A percentile compares a stretch with the other conserved stretches of the same genome.
These are phyloP conservation scores for Globisporangium spinosum DNA, from an alignment of 352 stramenopile genomes.

Conservation along the genomic window DNA sequence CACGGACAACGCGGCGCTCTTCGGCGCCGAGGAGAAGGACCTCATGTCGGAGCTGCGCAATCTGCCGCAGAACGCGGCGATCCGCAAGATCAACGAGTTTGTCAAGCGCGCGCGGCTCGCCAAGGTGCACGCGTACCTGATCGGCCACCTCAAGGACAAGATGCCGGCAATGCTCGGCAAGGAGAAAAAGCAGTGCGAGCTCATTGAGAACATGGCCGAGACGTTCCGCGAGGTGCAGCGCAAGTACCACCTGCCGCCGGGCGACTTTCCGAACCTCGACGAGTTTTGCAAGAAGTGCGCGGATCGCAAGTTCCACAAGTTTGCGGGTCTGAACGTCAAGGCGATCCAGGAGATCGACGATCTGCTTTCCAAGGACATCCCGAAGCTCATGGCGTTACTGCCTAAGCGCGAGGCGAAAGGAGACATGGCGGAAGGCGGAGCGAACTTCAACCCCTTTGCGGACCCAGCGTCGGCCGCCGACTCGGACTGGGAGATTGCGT, in stretches of 20 bases:
- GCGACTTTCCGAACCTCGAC: constrained; percentile 92
- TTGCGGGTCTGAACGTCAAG: constrained; percentile 91
- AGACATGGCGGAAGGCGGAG: constrained; percentile 3
- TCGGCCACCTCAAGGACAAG: constrained; percentile 94
- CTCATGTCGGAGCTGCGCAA: constrained; percentile 95
- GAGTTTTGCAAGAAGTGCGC: constrained; percentile 82
- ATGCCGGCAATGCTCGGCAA: constrained; percentile 97
- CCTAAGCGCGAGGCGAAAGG: constrained; percentile 45
- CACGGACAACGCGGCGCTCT: constrained; percentile 92
- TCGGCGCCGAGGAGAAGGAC: constrained; percentile 96
- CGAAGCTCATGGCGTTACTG: constrained; percentile 85
- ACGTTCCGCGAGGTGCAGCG: constrained; percentile 97
- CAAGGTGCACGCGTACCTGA: constrained; percentile 97
- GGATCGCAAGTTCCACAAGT: constrained; percentile 90
- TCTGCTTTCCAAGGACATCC: constrained; percentile 96
- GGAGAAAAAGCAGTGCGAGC: constrained; percentile 95
- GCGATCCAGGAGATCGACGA: constrained; percentile 97
- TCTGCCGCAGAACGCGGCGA: constrained; percentile 94
- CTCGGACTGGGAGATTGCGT: constrained; percentile 61
- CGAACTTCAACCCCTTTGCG: constrained; percentile 33
- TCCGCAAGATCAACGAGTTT: constrained; percentile 94
- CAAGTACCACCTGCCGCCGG: constrained; percentile 94
- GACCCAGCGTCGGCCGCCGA: constrained; percentile 9
- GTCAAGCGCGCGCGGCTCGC: constrained; percentile 94
- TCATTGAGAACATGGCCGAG: constrained; percentile 93